Evolutionary conservation across 176 grass and related monocot genomes (phyloP), one percentile per base, ranked within the genome.

Genomic region (Tillandsia fasciculata): DNA sequence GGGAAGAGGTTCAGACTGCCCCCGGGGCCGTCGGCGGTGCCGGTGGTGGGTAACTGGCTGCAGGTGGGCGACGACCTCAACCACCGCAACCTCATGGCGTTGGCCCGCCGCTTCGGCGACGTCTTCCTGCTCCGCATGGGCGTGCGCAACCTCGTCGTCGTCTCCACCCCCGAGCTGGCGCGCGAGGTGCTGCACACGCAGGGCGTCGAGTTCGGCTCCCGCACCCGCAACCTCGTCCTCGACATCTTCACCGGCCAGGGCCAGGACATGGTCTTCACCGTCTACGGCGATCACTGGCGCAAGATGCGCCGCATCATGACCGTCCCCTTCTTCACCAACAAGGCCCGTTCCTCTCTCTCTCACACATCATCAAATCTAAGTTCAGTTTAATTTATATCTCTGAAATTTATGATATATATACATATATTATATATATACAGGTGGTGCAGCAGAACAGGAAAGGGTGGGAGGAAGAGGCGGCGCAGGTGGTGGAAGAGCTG

Each of bases 231-330:
- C 86, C 88, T 96, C 52, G 92, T 96, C 48, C 85, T 96, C 76
- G 92, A 96, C 77, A 96, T 96, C 69, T 96, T 96, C 81, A 96
- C 92, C 8, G 92, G 88, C 0, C 79, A 96, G 20, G 92, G 92
- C 4, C 92, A 89, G 78, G 86, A 96, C 73, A 90, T 96, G 91
- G 91, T 96, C 18, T 96, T 96, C 91, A 96, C 91, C 1, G 91
- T 96, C 5, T 96, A 96, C 54, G 87, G 91, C 22, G 87, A 96
- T 75, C 91, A 96, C 79, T 96, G 91, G 91, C 91, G 91, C 64
- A 96, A 96, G 91, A 96, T 96, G 91, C 84, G 91, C 1, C 76
- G 91, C n/a, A 96, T 96, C 87, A 90, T 96, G 91, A 96, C 91
- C 3, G 91, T 96, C 0, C 91, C 91, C 52, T 96, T 96, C 82